Conservation (phyloP, 306 rosid species). For the Morella rubra region DNA sequence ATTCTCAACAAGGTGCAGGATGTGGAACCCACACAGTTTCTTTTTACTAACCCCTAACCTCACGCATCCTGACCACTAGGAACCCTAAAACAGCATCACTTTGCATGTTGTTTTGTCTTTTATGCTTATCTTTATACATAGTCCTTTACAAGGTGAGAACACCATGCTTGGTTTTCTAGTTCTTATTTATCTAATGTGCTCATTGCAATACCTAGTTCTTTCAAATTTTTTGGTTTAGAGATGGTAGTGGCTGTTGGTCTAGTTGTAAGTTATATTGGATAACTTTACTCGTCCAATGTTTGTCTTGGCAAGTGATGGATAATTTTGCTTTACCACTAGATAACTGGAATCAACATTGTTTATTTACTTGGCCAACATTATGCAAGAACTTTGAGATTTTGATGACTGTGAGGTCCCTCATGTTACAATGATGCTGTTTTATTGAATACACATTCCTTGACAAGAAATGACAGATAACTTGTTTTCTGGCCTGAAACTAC, state of each 20-base stretch:
- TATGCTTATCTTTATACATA: neutral
- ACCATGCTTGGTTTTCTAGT: neutral
- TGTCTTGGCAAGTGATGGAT: neutral
- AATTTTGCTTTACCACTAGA: neutral
- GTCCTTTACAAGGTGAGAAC: neutral
- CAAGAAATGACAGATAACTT: neutral
- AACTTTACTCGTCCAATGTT: neutral
- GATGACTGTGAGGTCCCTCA: neutral
- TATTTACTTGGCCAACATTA: neutral
- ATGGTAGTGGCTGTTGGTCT: neutral
- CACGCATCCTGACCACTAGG: neutral
- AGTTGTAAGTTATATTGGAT: neutral
- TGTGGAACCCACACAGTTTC: neutral
- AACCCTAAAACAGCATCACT: neutral
- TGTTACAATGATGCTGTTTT: neutral
- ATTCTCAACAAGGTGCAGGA: neutral
- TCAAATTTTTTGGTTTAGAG: constrained; percentile 2
- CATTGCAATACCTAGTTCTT: neutral
- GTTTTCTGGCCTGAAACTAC: neutral
- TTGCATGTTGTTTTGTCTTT: neutral
- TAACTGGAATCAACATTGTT: constrained; percentile 4
- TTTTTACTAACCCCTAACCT: neutral
- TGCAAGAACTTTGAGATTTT: neutral
- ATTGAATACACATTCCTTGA: neutral
- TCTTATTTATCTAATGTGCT: neutral